phyloP scores from a whole-genome alignment of 2,329 filamentous ascomycete species.

The Phyllosticta capitalensis region DNA sequence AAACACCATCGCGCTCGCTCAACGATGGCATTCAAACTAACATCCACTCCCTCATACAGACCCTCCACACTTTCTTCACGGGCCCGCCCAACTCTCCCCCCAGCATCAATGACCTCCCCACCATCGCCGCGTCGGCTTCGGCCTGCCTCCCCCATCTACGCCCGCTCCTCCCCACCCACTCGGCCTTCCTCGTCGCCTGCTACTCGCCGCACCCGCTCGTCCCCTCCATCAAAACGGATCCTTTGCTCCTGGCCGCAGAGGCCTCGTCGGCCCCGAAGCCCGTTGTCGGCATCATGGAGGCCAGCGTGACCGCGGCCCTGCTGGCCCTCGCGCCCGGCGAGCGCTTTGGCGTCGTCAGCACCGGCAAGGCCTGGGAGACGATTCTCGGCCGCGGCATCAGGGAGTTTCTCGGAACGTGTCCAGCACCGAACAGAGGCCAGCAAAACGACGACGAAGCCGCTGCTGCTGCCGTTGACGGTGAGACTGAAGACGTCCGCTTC shows the following conservation, averaged over 20 bases:
- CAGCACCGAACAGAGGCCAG: slow-evolving; percentile 14
- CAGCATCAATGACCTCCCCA: slow-evolving; percentile 69
- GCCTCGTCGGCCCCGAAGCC: slow-evolving; percentile 32
- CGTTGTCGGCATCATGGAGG: slow-evolving; percentile 81
- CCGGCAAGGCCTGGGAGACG: slow-evolving; percentile 72
- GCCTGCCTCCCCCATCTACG: slow-evolving; percentile 51
- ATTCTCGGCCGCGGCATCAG: slow-evolving; percentile 59
- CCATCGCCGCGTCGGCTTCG: slow-evolving; percentile 54
- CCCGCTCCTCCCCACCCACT: slow-evolving; percentile 41
- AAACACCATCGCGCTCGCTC: slow-evolving; percentile 16
- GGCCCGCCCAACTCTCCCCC: slow-evolving; percentile 52
- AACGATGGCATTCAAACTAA: slow-evolving; percentile 32
- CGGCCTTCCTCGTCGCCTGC: slow-evolving; percentile 80
- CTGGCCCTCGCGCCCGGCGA: slow-evolving; percentile 42
- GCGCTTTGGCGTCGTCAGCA: slow-evolving; percentile 80
- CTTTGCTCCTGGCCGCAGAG: slow-evolving; percentile 20
- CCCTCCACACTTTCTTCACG: slow-evolving; percentile 54
- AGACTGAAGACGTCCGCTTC: slow-evolving; percentile 43
- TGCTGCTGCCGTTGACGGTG: background rate
- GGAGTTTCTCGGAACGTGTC: slow-evolving; percentile 48
- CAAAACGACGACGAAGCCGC: background rate
- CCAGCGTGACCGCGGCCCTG: slow-evolving; percentile 58
- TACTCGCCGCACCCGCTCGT: slow-evolving; percentile 81
- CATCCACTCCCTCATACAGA: slow-evolving; percentile 28
- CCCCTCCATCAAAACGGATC: slow-evolving; percentile 42